Percentiles rank a stretch among this genome's conserved stretches.
These are phyloP conservation scores for Hygrophila difformis DNA, from an alignment of 257 asterid species.

Conservation along the genomic window DNA sequence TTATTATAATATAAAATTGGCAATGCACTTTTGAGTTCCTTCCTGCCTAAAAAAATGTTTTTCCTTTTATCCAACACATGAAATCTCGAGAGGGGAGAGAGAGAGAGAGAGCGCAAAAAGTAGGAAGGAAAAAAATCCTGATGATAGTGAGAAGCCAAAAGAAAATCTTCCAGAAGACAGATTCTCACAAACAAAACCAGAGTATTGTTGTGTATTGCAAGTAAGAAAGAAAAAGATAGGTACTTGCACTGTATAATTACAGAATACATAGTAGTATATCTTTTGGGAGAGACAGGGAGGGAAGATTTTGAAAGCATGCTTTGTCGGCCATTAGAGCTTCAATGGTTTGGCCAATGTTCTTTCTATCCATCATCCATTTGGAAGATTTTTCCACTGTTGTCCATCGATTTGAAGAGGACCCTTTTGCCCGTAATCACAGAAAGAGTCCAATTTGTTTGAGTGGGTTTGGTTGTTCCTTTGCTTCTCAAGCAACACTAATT, in stretches of 20 bases:
- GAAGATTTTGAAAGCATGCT: constrained; percentile 58
- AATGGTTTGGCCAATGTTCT: constrained; percentile 29
- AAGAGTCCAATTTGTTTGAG: constrained; percentile 14
- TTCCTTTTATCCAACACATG: constrained; percentile 39
- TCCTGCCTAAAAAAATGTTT: constrained; percentile 37
- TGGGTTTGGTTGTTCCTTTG: constrained; percentile 23
- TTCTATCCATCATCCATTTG: constrained; percentile 25
- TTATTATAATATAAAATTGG: neutral
- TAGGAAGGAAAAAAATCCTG: constrained; percentile 27
- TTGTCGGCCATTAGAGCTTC: constrained; percentile 92
- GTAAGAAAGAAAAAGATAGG: no score
- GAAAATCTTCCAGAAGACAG: constrained; percentile 14
- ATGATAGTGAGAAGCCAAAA: constrained; percentile 28
- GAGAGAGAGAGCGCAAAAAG: constrained; percentile 24
- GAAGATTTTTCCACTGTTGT: constrained; percentile 17
- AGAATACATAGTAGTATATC: neutral
- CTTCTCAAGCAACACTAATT: constrained; percentile 18
- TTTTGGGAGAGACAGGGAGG: constrained; percentile 2
- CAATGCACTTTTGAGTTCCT: constrained; percentile 15
- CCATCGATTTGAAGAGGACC: constrained; percentile 26
- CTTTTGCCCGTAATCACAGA: constrained; percentile 12
- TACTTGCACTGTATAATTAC: no score
- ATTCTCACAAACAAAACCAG: constrained; percentile 20
- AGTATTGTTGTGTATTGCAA: constrained; percentile 7
- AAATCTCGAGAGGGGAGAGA: constrained; percentile 31